Conservation (phyloP, 1,284 basidiomycete species). For the Sparassis latifolia region DNA sequence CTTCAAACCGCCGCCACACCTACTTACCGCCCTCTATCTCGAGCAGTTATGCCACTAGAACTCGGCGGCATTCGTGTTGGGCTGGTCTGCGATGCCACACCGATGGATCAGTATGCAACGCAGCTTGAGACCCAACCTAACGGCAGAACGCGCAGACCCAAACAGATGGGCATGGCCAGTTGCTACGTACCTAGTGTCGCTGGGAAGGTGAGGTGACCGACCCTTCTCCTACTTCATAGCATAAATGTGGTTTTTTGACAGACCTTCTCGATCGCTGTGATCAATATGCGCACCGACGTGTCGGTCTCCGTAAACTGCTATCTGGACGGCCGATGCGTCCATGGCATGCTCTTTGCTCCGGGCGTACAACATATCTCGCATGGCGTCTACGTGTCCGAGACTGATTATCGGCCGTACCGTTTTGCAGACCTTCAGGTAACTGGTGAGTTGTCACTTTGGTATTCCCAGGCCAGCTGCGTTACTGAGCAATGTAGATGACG, state of each 20-base stretch:
- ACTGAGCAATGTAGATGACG: neutral
- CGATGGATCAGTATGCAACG: neutral
- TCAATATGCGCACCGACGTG: neutral
- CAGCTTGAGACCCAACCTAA: neutral
- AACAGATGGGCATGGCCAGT: neutral
- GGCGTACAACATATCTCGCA: neutral
- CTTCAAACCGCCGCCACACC: neutral
- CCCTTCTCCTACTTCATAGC: neutral
- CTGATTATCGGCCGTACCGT: neutral
- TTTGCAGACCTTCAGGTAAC: neutral
- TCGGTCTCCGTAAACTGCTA: neutral
- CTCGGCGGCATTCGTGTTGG: neutral
- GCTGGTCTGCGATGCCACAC: neutral
- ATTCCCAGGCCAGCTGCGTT: neutral
- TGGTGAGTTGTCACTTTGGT: neutral
- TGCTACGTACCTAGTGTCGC: constrained; percentile 7
- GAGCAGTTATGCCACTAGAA: neutral
- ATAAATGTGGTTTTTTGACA: neutral
- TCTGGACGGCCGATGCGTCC: neutral
- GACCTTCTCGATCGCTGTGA: neutral
- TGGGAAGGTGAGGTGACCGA: constrained; percentile 3
- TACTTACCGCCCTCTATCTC: neutral
- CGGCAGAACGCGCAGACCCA: neutral
- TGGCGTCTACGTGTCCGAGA: neutral
- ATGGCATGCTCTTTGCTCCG: neutral